A percentile compares a stretch with the other conserved stretches of the same genome.
phyloP scores from a whole-genome alignment of 106 monocot genomes.

The Dendrobium catenatum region DNA sequence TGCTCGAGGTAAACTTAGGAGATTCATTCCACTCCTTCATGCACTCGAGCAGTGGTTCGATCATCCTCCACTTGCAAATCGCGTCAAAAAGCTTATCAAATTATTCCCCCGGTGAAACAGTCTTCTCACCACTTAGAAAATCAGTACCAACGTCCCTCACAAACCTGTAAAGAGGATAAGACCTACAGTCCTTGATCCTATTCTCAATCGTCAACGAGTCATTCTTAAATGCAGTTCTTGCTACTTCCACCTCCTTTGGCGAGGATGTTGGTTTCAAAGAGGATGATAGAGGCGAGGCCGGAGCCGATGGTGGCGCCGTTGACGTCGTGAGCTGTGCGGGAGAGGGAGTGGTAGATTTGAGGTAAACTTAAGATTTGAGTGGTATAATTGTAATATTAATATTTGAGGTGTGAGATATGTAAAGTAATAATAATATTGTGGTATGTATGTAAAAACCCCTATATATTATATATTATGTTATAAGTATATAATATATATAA shows the following conservation, averaged over 20 bases:
- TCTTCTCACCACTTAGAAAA: slow-evolving; percentile 20
- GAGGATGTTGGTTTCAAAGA: too few species aligned
- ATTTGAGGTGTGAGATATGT: too few species aligned
- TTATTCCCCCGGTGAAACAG: neutral
- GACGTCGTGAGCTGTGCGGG: too few species aligned
- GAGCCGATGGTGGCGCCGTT: too few species aligned
- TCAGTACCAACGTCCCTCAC: slow-evolving; percentile 33
- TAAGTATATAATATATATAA: too few species aligned
- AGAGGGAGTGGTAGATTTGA: too few species aligned
- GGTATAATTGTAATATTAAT: too few species aligned
- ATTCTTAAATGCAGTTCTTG: neutral
- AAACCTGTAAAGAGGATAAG: slow-evolving; percentile 24
- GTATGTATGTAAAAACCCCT: too few species aligned
- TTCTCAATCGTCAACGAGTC: neutral
- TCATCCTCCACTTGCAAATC: slow-evolving; percentile 10
- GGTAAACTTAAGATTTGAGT: too few species aligned
- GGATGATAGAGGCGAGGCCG: too few species aligned
- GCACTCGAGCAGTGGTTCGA: slow-evolving; percentile 27
- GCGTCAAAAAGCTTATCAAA: slow-evolving; percentile 16
- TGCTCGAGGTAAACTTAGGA: neutral
- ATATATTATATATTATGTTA: too few species aligned
- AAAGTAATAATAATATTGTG: too few species aligned
- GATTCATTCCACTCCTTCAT: slow-evolving; percentile 24
- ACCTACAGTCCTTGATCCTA: slow-evolving; percentile 21
- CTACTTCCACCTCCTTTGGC: slow-evolving; percentile 4